phyloP scores from a whole-genome alignment of 805 yeast species.

The Starmerella gropengiesseri region DNA sequence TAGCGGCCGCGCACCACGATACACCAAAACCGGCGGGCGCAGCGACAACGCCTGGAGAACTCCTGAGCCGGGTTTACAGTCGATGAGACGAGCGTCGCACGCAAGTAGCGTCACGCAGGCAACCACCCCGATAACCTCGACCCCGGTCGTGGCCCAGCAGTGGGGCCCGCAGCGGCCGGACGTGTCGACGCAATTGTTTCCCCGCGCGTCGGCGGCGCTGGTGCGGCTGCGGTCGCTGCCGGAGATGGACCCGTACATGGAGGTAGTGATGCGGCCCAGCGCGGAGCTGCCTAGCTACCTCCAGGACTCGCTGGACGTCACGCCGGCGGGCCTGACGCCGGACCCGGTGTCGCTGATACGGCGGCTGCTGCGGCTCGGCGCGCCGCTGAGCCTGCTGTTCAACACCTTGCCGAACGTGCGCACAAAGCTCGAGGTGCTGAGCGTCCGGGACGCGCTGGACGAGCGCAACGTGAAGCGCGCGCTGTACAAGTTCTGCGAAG shows the following conservation, averaged over 20 bases:
- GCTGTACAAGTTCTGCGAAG: conserved; percentile 78
- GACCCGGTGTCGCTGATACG: conserved; percentile 92
- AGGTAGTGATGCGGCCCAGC: conserved; percentile 37
- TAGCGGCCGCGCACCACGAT: background rate
- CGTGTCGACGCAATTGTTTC: conserved; percentile 57
- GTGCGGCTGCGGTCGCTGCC: conserved; percentile 47
- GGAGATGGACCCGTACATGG: conserved; percentile 56
- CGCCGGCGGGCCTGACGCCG: conserved; percentile 44
- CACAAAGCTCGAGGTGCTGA: conserved; percentile 37
- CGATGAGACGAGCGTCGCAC: conserved; percentile 16
- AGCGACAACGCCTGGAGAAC: background rate
- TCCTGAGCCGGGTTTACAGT: background rate
- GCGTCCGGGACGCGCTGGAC: conserved; percentile 66
- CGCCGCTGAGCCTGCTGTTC: conserved; percentile 78
- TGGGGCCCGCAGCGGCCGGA: conserved; percentile 24
- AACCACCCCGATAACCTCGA: conserved; percentile 21
- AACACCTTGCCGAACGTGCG: conserved; percentile 40
- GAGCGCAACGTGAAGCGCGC: conserved; percentile 74
- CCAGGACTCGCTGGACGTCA: conserved; percentile 43
- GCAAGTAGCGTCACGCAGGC: conserved; percentile 16
- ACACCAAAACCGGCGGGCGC: background rate
- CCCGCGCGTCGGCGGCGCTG: conserved; percentile 49
- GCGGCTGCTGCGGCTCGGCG: conserved; percentile 81
- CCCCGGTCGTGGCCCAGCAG: conserved; percentile 21
- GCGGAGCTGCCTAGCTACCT: conserved; percentile 21